These are phyloP conservation scores for Boletus sp. DNA, from an alignment of 768 basidiomycete genomes.

Conservation along the genomic window DNA sequence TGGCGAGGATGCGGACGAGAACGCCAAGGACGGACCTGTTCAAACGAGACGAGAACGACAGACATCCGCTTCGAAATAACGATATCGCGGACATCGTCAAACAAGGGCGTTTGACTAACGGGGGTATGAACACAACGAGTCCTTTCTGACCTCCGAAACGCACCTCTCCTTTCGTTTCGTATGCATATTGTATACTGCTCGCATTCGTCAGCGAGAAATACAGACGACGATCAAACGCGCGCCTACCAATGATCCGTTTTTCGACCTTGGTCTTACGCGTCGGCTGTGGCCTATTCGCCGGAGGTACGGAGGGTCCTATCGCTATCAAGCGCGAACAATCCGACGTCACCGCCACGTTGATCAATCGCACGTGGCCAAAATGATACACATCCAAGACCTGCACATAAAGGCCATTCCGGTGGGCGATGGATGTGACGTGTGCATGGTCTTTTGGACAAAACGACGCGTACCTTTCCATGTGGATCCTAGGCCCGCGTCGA, in stretches of 20 bases:
- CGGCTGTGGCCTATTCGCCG: conserved; percentile 42
- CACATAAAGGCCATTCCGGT: neutral
- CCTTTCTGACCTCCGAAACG: conserved; percentile 10
- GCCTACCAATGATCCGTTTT: conserved; percentile 50
- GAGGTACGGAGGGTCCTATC: conserved; percentile 43
- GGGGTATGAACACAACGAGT: too few species aligned
- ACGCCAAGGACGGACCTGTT: conserved; percentile 20
- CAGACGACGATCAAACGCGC: neutral
- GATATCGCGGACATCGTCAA: conserved; percentile 52
- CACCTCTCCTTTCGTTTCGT: conserved; percentile 46
- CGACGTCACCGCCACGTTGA: conserved; percentile 48
- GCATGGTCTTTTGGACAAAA: neutral
- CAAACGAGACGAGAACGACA: conserved; percentile 40
- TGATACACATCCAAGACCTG: conserved; percentile 40
- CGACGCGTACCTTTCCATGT: conserved; percentile 34
- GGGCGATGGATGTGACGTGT: neutral
- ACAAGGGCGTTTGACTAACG: conserved; percentile 52
- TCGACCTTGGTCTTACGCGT: conserved; percentile 45
- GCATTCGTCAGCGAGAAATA: neutral
- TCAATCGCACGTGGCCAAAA: conserved; percentile 42
- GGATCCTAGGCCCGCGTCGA: conserved; percentile 31
- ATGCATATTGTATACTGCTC: conserved; percentile 46
- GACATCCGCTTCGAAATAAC: conserved; percentile 41
- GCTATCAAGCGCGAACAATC: conserved; percentile 44
- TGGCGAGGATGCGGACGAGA: neutral